phyloP scores from a whole-genome alignment of 176 grass and related monocot species.

The Avena atlantica region DNA sequence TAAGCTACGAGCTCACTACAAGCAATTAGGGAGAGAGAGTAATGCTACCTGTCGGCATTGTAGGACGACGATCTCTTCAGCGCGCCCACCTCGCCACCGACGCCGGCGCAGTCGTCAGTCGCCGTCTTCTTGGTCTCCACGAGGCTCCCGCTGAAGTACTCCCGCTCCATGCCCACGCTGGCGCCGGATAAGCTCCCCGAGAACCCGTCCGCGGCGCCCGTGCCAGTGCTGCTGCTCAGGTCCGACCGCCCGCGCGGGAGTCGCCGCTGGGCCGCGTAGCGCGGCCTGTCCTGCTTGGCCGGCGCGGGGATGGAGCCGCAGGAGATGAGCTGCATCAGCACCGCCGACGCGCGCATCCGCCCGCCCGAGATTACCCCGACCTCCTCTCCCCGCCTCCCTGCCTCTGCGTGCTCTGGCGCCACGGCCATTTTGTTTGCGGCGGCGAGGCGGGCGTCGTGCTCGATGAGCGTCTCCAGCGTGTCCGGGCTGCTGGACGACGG shows the following conservation, averaged over 20 bases:
- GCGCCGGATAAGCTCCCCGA: background rate
- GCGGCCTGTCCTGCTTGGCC: constrained; percentile 3
- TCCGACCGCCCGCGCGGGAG: constrained; percentile 46
- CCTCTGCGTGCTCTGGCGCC: too few relatives aligned
- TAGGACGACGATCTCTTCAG: constrained; percentile 81
- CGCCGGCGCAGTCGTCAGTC: background rate
- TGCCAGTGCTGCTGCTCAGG: constrained; percentile 13
- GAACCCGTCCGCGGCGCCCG: background rate
- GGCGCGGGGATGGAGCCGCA: constrained; percentile 58
- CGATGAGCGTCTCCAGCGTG: too few relatives aligned
- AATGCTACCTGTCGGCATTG: constrained; percentile 63
- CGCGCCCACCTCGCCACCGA: background rate
- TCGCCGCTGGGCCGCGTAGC: background rate
- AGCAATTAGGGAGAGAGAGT: background rate
- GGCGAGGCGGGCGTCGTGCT: too few relatives aligned
- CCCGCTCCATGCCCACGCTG: constrained; percentile 36
- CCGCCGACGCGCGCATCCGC: constrained; percentile 37
- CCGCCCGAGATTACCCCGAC: too few relatives aligned
- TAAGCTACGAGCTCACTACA: too few relatives aligned
- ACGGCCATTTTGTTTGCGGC: too few relatives aligned
- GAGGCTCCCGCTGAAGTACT: constrained; percentile 91
- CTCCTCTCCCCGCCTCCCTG: too few relatives aligned
- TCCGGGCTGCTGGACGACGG: too few relatives aligned
- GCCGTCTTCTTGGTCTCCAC: constrained; percentile 59
- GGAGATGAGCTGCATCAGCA: constrained; percentile 86